These are phyloP conservation scores for Phyllosticta ampelicida DNA, from an alignment of 2,329 filamentous ascomycete genomes.

Conservation along the genomic window DNA sequence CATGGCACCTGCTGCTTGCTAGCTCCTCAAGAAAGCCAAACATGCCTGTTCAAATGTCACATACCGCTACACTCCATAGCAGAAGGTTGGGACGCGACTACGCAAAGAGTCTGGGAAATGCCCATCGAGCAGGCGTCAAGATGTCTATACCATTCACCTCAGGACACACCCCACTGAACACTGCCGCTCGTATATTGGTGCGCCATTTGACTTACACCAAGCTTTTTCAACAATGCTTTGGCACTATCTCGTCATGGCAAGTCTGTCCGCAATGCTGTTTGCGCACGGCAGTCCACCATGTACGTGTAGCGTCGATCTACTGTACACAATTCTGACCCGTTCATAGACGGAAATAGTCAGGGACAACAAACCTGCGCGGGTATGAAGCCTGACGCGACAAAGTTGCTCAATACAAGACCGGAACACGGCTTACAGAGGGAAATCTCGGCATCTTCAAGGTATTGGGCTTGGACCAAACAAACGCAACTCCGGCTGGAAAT, in stretches of 20 bases:
- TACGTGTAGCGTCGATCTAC: neutral
- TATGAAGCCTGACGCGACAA: neutral
- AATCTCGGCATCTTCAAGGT: neutral
- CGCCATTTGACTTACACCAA: neutral
- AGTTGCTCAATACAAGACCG: neutral
- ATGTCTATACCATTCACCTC: neutral
- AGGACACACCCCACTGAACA: neutral
- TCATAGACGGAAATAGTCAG: neutral
- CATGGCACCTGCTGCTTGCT: neutral
- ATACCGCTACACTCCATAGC: neutral
- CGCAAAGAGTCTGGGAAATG: neutral
- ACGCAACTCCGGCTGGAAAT: slow-evolving; percentile 23
- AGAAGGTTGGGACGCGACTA: neutral
- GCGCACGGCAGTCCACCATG: neutral
- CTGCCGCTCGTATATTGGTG: neutral
- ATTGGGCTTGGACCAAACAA: neutral
- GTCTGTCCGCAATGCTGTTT: neutral
- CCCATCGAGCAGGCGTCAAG: neutral
- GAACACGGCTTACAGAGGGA: neutral
- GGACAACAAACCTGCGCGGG: neutral
- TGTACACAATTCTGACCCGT: neutral
- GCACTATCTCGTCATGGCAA: neutral
- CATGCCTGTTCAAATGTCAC: neutral
- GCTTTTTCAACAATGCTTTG: neutral
- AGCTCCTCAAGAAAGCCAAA: neutral